Evolutionary conservation across 2,329 filamentous ascomycete genomes (phyloP).

Genomic region (Alternaria rosae): DNA sequence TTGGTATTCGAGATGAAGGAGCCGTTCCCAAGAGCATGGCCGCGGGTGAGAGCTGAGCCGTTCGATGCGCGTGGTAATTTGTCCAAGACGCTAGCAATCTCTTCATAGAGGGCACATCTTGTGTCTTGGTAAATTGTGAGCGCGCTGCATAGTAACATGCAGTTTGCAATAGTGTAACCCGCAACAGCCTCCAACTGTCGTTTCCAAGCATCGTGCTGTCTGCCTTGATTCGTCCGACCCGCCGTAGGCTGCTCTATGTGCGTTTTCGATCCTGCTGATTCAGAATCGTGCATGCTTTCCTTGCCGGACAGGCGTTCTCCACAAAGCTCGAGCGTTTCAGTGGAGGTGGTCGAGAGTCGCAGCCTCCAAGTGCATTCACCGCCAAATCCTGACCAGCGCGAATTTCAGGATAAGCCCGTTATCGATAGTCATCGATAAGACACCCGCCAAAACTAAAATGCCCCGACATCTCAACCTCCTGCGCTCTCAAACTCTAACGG

Average conservation of each 20-base stretch:
- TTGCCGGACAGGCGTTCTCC: conserved; percentile 19
- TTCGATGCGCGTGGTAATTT: conserved; percentile 11
- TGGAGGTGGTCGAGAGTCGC: conserved; percentile 16
- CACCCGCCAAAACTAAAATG: conserved; percentile 6
- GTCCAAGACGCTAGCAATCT: conserved; percentile 13
- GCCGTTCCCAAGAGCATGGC: conserved; percentile 20
- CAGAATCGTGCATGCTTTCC: conserved; percentile 12
- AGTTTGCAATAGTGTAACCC: neutral
- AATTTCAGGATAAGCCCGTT: conserved; percentile 2
- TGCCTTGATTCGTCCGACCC: conserved; percentile 1
- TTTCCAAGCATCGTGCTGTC: neutral
- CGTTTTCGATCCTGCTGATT: conserved; percentile 7
- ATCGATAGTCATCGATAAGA: conserved; percentile 18
- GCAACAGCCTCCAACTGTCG: neutral
- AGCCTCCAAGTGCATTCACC: conserved; percentile 18
- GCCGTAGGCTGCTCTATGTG: conserved; percentile 9
- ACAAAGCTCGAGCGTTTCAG: conserved; percentile 25
- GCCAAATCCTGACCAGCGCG: conserved; percentile 15
- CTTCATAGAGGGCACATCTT: conserved; percentile 6
- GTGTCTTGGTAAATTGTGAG: neutral
- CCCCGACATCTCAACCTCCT: conserved; percentile 15
- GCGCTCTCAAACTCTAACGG: conserved; percentile 16
- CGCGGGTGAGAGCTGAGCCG: conserved; percentile 19
- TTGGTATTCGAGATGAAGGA: conserved; percentile 21
- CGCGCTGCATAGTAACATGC: conserved; percentile 9